Conservation (phyloP, 2,329 filamentous ascomycete species). For the Calonectria pseudoturangicola region DNA sequence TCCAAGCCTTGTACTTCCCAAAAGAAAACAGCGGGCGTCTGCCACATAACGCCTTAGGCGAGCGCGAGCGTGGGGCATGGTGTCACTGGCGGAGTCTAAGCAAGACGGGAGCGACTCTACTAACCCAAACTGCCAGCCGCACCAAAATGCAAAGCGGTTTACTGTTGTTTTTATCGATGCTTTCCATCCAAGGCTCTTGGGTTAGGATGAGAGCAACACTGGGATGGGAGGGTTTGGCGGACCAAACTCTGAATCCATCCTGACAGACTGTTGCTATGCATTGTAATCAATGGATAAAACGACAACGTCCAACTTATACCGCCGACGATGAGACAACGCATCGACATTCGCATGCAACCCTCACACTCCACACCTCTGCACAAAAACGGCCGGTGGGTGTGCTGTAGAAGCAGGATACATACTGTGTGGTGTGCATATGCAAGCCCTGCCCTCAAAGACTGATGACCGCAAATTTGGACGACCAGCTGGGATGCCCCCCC, state of each 20-base stretch:
- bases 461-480: neutral
- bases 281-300: conserved; percentile 15
- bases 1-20: conserved; percentile 42
- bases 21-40: conserved; percentile 46
- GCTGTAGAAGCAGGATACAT: no score
- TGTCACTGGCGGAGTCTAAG: conserved; percentile 41
- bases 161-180: conserved; percentile 14
- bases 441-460: conserved; percentile 8
- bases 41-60: conserved; percentile 47
- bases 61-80: conserved; percentile 51
- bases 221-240: conserved; percentile 32
- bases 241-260: conserved; percentile 29
- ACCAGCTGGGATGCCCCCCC: no score
- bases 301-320: conserved; percentile 21
- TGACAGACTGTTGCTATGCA: conserved; percentile 5
- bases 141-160: conserved; percentile 3
- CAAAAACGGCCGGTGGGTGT: neutral
- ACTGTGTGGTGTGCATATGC: conserved; percentile 17
- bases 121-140: conserved; percentile 38
- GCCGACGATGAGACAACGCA: neutral
- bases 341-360: conserved; percentile 5
- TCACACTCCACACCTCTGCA: conserved; percentile 15
- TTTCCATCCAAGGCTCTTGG: neutral
- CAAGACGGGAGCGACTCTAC: conserved; percentile 39
- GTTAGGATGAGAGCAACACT: neutral